Evolutionary conservation across 2,329 filamentous ascomycete species (phyloP).

Genomic region (Colletotrichum sp.): DNA sequence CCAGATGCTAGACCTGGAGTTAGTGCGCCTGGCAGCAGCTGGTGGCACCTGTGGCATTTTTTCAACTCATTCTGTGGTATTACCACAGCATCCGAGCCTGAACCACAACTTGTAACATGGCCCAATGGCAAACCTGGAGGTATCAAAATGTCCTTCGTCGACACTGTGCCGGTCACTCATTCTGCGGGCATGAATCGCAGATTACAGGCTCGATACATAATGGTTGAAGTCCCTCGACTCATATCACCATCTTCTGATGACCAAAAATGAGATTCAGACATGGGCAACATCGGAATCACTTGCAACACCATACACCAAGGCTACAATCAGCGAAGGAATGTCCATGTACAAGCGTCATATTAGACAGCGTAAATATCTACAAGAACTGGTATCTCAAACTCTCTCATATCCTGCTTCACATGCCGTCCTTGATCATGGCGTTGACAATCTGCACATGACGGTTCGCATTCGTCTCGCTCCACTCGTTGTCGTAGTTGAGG

Average conservation of each 20-base stretch:
- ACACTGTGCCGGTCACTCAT: too few relatives aligned
- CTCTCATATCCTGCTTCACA: slow-evolving; percentile 19
- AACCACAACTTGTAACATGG: background rate
- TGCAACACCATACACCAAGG: background rate
- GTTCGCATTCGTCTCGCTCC: slow-evolving; percentile 48
- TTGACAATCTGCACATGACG: slow-evolving; percentile 47
- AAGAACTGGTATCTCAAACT: background rate
- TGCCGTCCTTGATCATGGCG: slow-evolving; percentile 49
- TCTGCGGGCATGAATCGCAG: background rate
- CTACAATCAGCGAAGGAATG: background rate
- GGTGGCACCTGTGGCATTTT: background rate
- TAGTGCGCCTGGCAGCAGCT: background rate
- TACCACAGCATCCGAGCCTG: background rate
- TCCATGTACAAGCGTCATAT: background rate
- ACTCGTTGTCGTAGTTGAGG: slow-evolving; percentile 47
- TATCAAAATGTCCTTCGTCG: background rate
- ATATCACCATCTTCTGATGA: background rate
- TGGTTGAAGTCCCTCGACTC: background rate
- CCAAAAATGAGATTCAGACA: background rate
- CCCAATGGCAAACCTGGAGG: background rate
- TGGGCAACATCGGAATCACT: background rate
- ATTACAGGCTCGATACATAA: background rate
- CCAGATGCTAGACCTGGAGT: background rate
- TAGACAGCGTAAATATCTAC: background rate
- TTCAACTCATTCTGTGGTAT: background rate